Evolutionary conservation across 441 rosid species (phyloP), one percentile per base, ranked within the genome.

Genomic region (Populus trichocarpa): DNA sequence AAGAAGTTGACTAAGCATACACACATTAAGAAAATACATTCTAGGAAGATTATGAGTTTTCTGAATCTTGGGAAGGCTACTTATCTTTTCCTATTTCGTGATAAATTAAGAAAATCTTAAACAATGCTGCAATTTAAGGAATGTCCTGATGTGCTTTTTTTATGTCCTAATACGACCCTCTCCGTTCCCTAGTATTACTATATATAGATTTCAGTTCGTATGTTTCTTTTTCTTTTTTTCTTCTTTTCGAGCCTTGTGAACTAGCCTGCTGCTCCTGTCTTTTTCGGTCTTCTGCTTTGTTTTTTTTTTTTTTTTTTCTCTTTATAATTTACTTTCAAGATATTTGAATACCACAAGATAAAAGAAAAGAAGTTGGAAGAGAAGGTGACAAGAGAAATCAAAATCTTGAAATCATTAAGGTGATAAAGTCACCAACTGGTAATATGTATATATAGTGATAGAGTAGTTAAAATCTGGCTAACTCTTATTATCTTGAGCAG

Each of bases 391-490:
- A 25, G 96, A 77, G 96, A 90, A 80, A 92, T 90, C 26, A 91
- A 92, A 72, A 88, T 92, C 75, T 81, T 89, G 79, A 89, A 94
- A 79, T 72, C 89, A 81, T 89, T 93, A 93, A 93, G 83, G 95
- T 91, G 6, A 90, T 93, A 70, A 96, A 93, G 81, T 89, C 95
- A 2, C 85, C 89, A 11, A 82, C 86, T 42, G 92, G 89, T 81
- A 92, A 38, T 38, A 9, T 38, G 42, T 93, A 53, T 93, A 83
- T 67, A 91, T 93, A 9, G 95, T 92, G 22, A 89, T 91, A 95
- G 95, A 93, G 84, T 89, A 90, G 79, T 96, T 87, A 65, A 89
- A 90, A 77, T 88, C 91, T 26, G 97, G 98, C 25, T 93, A 92
- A 78, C 91, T 93, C 53, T 93, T 89, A 93, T 83, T 90, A 93